Evolutionary conservation across 805 yeast genomes (phyloP), one percentile per base, ranked within the genome.

Genomic region (Metschnikowia lachancei): DNA sequence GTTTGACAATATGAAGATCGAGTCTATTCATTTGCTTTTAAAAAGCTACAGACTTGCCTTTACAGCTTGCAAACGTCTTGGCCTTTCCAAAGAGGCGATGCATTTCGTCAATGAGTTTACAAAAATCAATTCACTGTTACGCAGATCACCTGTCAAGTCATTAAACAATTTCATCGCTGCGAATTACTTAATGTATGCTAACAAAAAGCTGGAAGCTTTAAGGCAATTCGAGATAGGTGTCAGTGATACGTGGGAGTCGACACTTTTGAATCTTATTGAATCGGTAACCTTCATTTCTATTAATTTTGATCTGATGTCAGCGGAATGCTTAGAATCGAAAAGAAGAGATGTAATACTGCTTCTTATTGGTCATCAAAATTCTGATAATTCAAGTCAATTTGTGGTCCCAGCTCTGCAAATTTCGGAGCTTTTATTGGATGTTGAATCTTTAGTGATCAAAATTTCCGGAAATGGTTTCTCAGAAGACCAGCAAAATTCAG

Each of bases 51-150:
- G 64, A 6, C 45, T 47, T 2, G 61, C 80, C 20, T 63, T 81
- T 18, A 60, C 67, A 3, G 55, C 68, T 0, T 68, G 73, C 43
- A 62, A 70, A 13, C 75, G 71, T 31, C 57, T 80, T 32, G 90
- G 91, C 0, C 57, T 82, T 2, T 65, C 81, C 0, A 79, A 78
- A 51, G 89, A 85, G 45, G 73, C 82, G 39, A 72, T 75, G 2
- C 81, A 72, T 57, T 84, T 75, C 61, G 52, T 74, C 3, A 66
- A 67, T 5, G 91, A 85, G 53, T 66, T 78, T 31, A 61, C 64
- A 5, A 68, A 65, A 30, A 57, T 79, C 11, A 57, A 74, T 1
- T 51, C 54, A 7, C 63, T 59, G 13, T 54, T 58, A 4, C 67
- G 72, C 0, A 33, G 16, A 16, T 31, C 43, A 3, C 46, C 64